These are phyloP conservation scores for Phytopythium boreale DNA, from an alignment of 352 stramenopile genomes.

Conservation along the genomic window DNA sequence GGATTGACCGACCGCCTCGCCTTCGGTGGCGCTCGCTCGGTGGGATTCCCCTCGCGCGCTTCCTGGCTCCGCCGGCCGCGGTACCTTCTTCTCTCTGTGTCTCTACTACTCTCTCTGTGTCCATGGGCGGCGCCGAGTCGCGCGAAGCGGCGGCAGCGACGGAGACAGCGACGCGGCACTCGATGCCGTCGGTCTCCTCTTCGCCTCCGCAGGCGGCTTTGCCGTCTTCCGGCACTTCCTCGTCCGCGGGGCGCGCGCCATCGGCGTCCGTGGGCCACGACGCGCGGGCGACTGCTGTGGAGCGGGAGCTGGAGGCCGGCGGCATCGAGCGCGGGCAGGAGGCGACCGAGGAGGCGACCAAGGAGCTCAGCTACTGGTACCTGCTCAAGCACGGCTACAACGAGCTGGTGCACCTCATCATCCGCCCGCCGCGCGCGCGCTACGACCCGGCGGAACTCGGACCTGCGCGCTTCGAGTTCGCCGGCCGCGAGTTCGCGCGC, in stretches of 20 bases:
- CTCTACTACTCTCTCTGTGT: not conserved
- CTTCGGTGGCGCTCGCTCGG: not conserved
- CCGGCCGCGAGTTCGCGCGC: conserved; percentile 78
- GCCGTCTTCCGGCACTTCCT: not conserved
- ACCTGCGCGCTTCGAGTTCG: conserved; percentile 90
- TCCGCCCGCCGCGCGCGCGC: conserved; percentile 91
- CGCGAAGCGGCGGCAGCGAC: conserved; percentile 28
- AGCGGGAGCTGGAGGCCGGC: conserved; percentile 35
- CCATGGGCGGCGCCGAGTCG: conserved; percentile 64
- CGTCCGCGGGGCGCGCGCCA: conserved; percentile 7
- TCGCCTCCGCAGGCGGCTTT: conserved; percentile 15
- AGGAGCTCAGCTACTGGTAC: conserved; percentile 84
- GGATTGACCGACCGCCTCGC: not conserved
- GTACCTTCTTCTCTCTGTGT: not conserved
- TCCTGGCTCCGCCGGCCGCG: not conserved
- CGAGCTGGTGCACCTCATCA: conserved; percentile 97
- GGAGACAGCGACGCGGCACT: conserved; percentile 16
- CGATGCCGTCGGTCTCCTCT: conserved; percentile 12
- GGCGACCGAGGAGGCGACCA: conserved; percentile 67
- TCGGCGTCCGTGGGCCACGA: conserved; percentile 29
- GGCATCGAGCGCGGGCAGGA: conserved; percentile 75
- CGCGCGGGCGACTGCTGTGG: conserved; percentile 5
- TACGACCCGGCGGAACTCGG: conserved; percentile 93
- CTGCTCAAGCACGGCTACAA: conserved; percentile 91
- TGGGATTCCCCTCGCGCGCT: not conserved